Evolutionary conservation across 225 moss, liverwort and hornwort species (phyloP).

Genomic region (Straminergon stramineum): DNA sequence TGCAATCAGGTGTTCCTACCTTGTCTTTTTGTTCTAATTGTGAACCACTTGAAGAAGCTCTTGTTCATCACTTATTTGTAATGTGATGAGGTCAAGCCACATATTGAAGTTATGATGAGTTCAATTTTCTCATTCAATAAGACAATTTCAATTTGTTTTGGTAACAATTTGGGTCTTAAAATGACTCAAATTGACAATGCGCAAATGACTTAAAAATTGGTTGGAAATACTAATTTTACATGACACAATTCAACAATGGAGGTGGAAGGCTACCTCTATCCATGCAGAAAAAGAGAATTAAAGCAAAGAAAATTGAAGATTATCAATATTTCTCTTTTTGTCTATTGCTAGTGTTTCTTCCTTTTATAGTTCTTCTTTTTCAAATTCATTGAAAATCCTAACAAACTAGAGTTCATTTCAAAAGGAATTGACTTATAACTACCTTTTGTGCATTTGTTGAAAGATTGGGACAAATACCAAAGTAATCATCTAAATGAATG

Average conservation of each 20-base stretch:
- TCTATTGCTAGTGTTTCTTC: accelerated
- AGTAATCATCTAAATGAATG: neutral
- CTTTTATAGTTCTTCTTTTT: neutral
- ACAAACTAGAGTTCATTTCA: no score
- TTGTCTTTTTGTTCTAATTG: no score
- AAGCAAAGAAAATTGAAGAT: neutral
- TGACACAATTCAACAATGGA: neutral
- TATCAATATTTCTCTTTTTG: neutral
- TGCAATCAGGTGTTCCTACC: no score
- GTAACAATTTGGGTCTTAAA: neutral
- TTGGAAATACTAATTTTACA: neutral
- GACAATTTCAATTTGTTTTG: neutral
- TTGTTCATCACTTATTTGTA: neutral
- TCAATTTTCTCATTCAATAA: neutral
- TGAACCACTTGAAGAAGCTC: neutral
- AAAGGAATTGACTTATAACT: neutral
- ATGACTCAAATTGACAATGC: neutral
- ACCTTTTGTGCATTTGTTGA: neutral
- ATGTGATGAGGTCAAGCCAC: neutral
- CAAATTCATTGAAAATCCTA: neutral
- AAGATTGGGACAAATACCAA: neutral
- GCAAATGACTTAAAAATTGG: neutral
- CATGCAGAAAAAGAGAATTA: neutral
- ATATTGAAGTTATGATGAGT: neutral
- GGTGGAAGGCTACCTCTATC: neutral